These are phyloP conservation scores for Diplodia mutila DNA, from an alignment of 2,329 filamentous ascomycete genomes.

Conservation along the genomic window DNA sequence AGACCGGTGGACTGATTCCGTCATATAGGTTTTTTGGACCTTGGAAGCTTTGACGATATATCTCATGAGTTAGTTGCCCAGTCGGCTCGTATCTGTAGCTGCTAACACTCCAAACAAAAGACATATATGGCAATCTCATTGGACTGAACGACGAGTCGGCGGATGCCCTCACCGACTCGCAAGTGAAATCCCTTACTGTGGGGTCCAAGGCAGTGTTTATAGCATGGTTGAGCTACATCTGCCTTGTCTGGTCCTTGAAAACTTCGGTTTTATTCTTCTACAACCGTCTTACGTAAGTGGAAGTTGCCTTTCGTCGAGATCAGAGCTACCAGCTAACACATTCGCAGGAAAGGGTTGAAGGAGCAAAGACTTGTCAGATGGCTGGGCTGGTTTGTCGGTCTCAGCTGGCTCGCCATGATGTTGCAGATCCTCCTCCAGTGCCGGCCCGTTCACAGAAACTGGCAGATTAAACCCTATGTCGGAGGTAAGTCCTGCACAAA, in stretches of 20 bases:
- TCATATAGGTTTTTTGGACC: neutral
- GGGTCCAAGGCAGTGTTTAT: constrained; percentile 43
- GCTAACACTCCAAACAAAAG: neutral
- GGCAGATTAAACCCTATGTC: constrained; percentile 49
- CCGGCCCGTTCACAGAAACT: constrained; percentile 44
- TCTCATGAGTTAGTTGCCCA: neutral
- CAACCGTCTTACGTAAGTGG: constrained; percentile 48
- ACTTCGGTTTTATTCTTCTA: constrained; percentile 50
- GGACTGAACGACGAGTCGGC: constrained; percentile 30
- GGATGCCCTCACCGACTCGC: constrained; percentile 36
- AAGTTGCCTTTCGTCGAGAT: constrained; percentile 32
- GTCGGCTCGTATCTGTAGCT: neutral
- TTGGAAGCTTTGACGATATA: neutral
- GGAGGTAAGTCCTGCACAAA: constrained; percentile 34
- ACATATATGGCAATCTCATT: constrained; percentile 8
- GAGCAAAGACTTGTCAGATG: neutral
- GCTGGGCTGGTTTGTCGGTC: constrained; percentile 30
- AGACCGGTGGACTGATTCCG: neutral
- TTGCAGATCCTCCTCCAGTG: constrained; percentile 38
- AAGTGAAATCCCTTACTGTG: constrained; percentile 37
- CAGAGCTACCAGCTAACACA: neutral
- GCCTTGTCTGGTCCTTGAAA: constrained; percentile 50
- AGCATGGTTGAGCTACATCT: constrained; percentile 50
- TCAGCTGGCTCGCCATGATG: constrained; percentile 41
- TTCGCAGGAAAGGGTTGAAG: constrained; percentile 1